These are phyloP conservation scores for Euryodendron excelsum DNA, from an alignment of 148 eudicot genomes.

Conservation along the genomic window DNA sequence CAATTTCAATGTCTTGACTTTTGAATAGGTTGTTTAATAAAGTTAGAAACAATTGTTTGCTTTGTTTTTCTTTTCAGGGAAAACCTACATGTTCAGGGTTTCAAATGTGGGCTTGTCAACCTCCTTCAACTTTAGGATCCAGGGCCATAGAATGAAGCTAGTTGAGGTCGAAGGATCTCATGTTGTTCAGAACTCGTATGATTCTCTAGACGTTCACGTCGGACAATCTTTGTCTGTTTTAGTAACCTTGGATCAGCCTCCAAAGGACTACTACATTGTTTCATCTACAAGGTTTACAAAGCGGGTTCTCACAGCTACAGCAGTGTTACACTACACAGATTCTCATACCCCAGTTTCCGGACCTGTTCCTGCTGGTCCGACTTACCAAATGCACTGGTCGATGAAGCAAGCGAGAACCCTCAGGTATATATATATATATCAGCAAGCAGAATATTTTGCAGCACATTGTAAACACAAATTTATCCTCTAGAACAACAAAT, in stretches of 20 bases:
- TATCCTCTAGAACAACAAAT: no score
- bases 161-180: conserved; percentile 96
- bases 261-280: conserved; percentile 77
- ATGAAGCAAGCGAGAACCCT: conserved; percentile 71
- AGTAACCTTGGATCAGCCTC: conserved; percentile 72
- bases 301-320: conserved; percentile 40
- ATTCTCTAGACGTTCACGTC: conserved; percentile 76
- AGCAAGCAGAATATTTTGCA: no score
- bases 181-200: conserved; percentile 60
- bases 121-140: conserved; percentile 81
- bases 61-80: conserved; percentile 48
- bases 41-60: not conserved
- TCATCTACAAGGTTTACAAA: conserved; percentile 75
- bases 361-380: conserved; percentile 62
- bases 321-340: conserved; percentile 62
- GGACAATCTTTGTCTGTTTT: conserved; percentile 85
- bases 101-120: conserved; percentile 79
- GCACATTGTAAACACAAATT: no score
- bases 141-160: conserved; percentile 71
- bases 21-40: not conserved
- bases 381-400: conserved; percentile 55
- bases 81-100: conserved; percentile 80
- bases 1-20: not conserved
- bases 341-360: conserved; percentile 59
- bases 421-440: conserved; percentile 40